These are phyloP conservation scores for Phytophthora pluvialis DNA, from an alignment of 352 stramenopile species.

Conservation along the genomic window DNA sequence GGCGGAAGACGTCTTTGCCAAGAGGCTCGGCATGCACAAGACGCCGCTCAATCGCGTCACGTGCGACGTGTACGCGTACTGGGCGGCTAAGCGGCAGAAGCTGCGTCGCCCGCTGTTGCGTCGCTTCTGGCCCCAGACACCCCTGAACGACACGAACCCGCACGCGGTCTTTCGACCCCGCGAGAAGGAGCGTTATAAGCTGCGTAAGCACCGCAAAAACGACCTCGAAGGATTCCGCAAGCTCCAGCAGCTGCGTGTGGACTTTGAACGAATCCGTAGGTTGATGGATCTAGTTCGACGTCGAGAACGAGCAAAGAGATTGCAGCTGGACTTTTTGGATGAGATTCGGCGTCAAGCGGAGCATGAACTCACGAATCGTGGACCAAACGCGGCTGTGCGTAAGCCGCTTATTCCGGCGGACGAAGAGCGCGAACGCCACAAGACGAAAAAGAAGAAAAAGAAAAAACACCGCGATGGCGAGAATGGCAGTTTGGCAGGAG, in stretches of 20 bases:
- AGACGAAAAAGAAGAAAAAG: slow-evolving; percentile 76
- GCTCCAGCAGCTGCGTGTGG: slow-evolving; percentile 91
- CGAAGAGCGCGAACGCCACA: slow-evolving; percentile 56
- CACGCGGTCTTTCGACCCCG: slow-evolving; percentile 97
- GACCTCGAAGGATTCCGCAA: slow-evolving; percentile 96
- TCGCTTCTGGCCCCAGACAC: slow-evolving; percentile 96
- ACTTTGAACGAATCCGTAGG: slow-evolving; percentile 92
- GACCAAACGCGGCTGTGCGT: slow-evolving; percentile 42
- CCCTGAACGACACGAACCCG: slow-evolving; percentile 97
- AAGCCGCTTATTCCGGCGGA: slow-evolving; percentile 64
- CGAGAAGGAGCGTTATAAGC: slow-evolving; percentile 97
- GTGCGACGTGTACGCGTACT: slow-evolving; percentile 95
- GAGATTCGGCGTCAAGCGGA: slow-evolving; percentile 74
- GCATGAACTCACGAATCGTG: slow-evolving; percentile 61
- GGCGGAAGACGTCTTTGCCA: slow-evolving; percentile 78
- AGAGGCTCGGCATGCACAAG: slow-evolving; percentile 64
- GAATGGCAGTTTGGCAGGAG: slow-evolving; percentile 24
- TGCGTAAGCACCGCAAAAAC: slow-evolving; percentile 96
- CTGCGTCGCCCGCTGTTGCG: slow-evolving; percentile 94
- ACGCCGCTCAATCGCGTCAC: slow-evolving; percentile 77
- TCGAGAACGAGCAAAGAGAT: slow-evolving; percentile 85
- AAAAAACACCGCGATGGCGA: slow-evolving; percentile 71
- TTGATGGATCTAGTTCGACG: slow-evolving; percentile 86
- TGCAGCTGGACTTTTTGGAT: slow-evolving; percentile 84
- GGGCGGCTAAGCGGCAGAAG: slow-evolving; percentile 93